Base-by-base conservation (phyloP, 208 protist species). In the Leishmania lainsoni region DNA sequence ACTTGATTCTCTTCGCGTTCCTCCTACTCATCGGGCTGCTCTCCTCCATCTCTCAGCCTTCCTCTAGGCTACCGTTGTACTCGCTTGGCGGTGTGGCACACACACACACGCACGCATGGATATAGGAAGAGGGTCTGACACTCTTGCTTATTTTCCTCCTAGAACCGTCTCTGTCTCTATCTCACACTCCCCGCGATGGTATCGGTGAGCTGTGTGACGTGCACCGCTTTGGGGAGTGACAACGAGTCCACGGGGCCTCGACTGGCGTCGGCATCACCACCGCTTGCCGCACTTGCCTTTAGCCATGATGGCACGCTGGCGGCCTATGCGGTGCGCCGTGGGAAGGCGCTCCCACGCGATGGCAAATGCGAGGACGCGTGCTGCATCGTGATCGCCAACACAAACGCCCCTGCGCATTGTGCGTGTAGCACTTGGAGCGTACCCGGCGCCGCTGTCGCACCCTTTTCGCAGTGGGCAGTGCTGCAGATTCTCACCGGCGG, bases 241-340 rank as follows among this genome's bases (percentile, higher is more conserved):
- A 49, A 22, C 20, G 66, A 9, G 66, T 4, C 35, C 5, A 45
- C 22, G 42, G 66, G 8, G 42, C 66, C 32, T 20, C 29, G 42
- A 10, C 14, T 35, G 45, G 45, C 42, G 45, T 14, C 39, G n/a
- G 5, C 16, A 6, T 70, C 68, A 5, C 52, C 48, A 48, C n/a
- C 76, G 9, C n/a, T 85, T 5, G 76, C 72, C 2, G 77, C 81
- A 6, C 70, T 85, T 48, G n/a, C 76, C 3, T 85, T 81, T 48
- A 80, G 65, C 63, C 5, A 35, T 20, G 58, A 74, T 42, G 77
- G 81, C 2, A 65, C 45, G 8, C 70, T 61, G 9, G 81, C 63
- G 4, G 81, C 81, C 63, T 85, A 81, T 52, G 81, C 76, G 5
- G 81, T 85, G 20, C 81, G 71, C 16, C 76, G 69, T 54, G 68